phyloP scores from a whole-genome alignment of 768 basidiomycete species.

The Mycena rosella region DNA sequence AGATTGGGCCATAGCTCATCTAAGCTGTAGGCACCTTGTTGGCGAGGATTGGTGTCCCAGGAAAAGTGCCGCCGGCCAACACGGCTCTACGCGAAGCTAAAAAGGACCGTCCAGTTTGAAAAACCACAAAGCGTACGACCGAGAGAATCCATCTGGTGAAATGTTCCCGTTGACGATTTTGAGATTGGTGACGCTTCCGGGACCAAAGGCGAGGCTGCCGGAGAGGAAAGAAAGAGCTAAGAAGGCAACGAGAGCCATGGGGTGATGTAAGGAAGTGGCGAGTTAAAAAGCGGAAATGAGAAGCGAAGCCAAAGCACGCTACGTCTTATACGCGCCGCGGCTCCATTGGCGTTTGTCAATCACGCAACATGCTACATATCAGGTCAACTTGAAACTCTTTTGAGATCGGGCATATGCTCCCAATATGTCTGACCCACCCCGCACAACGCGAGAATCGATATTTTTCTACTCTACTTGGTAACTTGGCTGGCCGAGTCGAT shows the following conservation, averaged over 20 bases:
- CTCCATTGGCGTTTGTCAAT: neutral
- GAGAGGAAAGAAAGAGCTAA: conserved; percentile 19
- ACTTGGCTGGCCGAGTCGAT: no score
- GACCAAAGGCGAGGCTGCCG: conserved; percentile 4
- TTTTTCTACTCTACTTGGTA: no score
- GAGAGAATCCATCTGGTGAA: conserved; percentile 52
- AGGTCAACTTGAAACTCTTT: conserved; percentile 6
- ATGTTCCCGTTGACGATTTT: conserved; percentile 49
- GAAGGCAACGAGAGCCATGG: conserved; percentile 6
- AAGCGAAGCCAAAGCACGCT: neutral
- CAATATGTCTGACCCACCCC: no score
- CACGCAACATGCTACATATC: neutral
- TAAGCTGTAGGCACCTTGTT: conserved; percentile 46
- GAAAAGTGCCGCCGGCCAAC: conserved; percentile 50
- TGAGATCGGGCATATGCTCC: no score
- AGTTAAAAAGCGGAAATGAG: neutral
- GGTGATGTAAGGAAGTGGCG: neutral
- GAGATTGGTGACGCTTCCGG: neutral
- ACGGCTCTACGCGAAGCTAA: conserved; percentile 46
- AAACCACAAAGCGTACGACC: conserved; percentile 11
- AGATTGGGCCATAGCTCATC: neutral
- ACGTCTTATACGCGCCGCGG: neutral
- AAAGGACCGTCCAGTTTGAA: neutral
- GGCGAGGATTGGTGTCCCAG: conserved; percentile 56
- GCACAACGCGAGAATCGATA: no score